Evolutionary conservation across 1,284 basidiomycete genomes (phyloP), one percentile per base, ranked within the genome.

Genomic region (Mixia osmundae): DNA sequence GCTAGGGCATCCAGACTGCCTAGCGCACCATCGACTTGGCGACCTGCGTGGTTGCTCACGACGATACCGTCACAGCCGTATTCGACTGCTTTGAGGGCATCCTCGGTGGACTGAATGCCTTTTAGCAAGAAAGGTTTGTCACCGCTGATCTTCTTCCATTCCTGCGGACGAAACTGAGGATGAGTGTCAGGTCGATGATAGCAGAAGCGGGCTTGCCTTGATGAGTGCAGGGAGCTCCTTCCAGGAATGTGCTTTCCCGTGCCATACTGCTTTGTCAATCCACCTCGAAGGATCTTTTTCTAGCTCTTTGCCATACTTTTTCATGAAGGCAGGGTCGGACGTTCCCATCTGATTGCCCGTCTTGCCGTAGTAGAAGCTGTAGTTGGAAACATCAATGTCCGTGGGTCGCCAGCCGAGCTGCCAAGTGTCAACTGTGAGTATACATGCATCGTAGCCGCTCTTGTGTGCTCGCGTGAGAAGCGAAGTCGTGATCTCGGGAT

Each of bases 1-100:
- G 56, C 16, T 3, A 82, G 63, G 3, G 72, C 72, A 45, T 69
- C 68, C 11, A 82, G 57, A 2, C 74, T 69, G 0, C 70, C 67
- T 10, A 79, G 64, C 1, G 70, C 71, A 3, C 76, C 76, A 50
- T 82, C 78, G 3, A 83, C 64, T 53, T 80, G 77, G 23, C 76
- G 63, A 2, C 75, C 77, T 21, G 76, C 78, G 48, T 82, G 77
- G 50, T 80, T 82, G 5, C 71, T 75, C 7, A 80, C 72, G 18
- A 80, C 55, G 41, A 82, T 72, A 2, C 71, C 77, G 44, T 80
- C 68, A 9, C 69, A 62, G 1, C 68, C 67, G 12, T 63, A 50
- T 15, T 71, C 66, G 7, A 76, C 48, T 0, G 72, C 72, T 42
- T 63, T 65, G 61, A 74, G 41, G 0, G 56, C 61, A 41, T 54